Base-by-base conservation (phyloP, 2,329 filamentous ascomycete genomes). In the Amesomyces nigricolor region DNA sequence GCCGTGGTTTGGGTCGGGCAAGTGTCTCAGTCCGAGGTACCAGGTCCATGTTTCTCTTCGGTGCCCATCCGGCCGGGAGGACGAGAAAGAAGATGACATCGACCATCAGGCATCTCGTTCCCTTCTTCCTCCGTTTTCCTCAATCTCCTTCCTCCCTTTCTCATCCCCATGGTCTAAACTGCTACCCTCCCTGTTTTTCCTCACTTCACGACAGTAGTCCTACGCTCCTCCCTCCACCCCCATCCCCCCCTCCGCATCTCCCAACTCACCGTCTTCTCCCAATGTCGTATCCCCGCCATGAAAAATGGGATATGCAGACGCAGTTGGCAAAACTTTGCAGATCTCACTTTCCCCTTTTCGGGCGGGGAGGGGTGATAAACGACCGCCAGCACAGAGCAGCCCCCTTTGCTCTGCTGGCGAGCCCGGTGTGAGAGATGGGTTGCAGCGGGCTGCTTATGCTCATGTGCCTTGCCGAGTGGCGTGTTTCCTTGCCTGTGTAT, bases 341-440 rank as follows among this genome's bases (percentile, higher is more conserved):
- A 46, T 52, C 48, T 53, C 38, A 17, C 56, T 40, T 58, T 58
- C 44, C 57, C 53, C 46, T 40, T 58, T 58, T 47, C 1, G 53
- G 53, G 43, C 29, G 5, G 4, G 4, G 30, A 10, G 10, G 10
- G 30, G 30, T 8, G 30, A 10, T 7, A 4, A 32, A 10, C 30
- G 30, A 10, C 30, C 32, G 32, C 13, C 35, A 17, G 42, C 32
- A 48, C 49, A 22, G 11, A 5, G 29, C 29, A 19, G 32, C 14
- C 40, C 22, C 39, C 22, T 26, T 46, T 35, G 32, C 32, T 37
- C 45, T 44, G 45, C 32, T 40, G 45, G 54, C 32, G 32, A 13
- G 11, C 32, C 32, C 32, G 32, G 22, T 26, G 22, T 35, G 9
- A 35, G 26, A 26, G 45, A 32, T 30, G 48, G 37, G 53, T 42